phyloP scores from a whole-genome alignment of 1,284 basidiomycete species.

The Uromyces viciae-fabae region DNA sequence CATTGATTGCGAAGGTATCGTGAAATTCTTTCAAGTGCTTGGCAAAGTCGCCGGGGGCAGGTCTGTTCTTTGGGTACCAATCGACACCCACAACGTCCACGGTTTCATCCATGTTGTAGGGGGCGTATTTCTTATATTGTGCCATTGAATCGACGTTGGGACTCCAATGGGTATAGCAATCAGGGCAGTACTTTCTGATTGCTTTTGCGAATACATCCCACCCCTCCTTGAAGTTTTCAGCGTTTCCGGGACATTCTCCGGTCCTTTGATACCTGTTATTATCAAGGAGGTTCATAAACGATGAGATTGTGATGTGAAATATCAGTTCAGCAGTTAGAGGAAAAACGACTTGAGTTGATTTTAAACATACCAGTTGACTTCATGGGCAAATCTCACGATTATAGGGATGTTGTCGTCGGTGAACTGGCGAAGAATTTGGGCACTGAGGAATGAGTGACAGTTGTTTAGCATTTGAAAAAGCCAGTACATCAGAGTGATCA shows the following conservation, averaged over 20 bases:
- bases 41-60: slow-evolving; percentile 48
- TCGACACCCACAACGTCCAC: slow-evolving; percentile 54
- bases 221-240: slow-evolving; percentile 53
- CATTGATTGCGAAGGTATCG: slow-evolving; percentile 51
- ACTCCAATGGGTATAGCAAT: slow-evolving; percentile 49
- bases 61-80: slow-evolving; percentile 50
- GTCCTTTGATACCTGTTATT: slow-evolving; percentile 50
- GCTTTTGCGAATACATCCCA: slow-evolving; percentile 53
- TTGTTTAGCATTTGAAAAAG: no score
- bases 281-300: not conserved
- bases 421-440: slow-evolving; percentile 54
- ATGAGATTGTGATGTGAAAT: not conserved
- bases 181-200: slow-evolving; percentile 50
- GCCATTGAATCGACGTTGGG: slow-evolving; percentile 49
- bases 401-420: slow-evolving; percentile 55
- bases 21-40: slow-evolving; percentile 54
- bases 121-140: slow-evolving; percentile 51
- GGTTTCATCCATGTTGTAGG: slow-evolving; percentile 50
- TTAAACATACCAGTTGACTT: slow-evolving; percentile 42
- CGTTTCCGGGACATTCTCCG: slow-evolving; percentile 24
- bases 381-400: slow-evolving; percentile 54
- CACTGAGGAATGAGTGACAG: not conserved
- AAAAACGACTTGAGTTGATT: not conserved
- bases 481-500: not conserved
- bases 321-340: not conserved